Percentiles rank a stretch among this genome's conserved stretches.
Conservation (phyloP, 257 asterid species). For the Sherardia arvensis region DNA sequence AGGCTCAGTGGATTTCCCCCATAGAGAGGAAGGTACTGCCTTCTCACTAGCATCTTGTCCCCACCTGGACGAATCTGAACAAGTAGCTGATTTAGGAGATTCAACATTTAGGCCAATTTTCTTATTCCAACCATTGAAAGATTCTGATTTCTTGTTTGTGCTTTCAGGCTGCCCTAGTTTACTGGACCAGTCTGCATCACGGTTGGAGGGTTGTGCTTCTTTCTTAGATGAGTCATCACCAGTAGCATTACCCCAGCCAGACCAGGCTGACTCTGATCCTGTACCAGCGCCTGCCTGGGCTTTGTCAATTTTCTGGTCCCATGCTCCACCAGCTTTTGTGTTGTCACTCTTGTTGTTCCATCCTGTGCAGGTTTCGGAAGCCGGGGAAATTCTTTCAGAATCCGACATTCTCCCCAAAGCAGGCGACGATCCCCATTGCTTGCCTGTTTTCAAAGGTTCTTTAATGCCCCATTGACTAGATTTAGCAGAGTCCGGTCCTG, state of each 20-base stretch:
- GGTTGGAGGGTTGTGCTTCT: neutral
- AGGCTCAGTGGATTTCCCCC: constrained; percentile 16
- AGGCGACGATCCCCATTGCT: constrained; percentile 18
- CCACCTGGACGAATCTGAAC: constrained; percentile 8
- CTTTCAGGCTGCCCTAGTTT: neutral
- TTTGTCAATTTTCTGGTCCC: constrained; percentile 3
- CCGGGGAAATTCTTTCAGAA: neutral
- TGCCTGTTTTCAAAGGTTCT: neutral
- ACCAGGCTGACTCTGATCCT: neutral
- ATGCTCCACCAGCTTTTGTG: neutral
- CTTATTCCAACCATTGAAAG: constrained; percentile 10
- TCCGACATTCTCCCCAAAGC: constrained; percentile 21
- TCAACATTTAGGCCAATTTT: constrained; percentile 8
- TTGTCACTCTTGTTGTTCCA: neutral
- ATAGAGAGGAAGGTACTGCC: constrained; percentile 4
- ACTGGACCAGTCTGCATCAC: constrained; percentile 5
- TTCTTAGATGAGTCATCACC: neutral
- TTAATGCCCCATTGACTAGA: constrained; percentile 1
- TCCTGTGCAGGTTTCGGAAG: neutral
- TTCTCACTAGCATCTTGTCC: neutral
- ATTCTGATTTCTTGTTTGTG: neutral
- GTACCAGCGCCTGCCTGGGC: neutral
- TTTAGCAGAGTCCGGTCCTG: neutral
- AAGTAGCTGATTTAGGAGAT: neutral
- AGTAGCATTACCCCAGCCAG: constrained; percentile 6